phyloP scores from a whole-genome alignment of 495 filamentous ascomycete species.

The Annulohypoxylon maeteangense region DNA sequence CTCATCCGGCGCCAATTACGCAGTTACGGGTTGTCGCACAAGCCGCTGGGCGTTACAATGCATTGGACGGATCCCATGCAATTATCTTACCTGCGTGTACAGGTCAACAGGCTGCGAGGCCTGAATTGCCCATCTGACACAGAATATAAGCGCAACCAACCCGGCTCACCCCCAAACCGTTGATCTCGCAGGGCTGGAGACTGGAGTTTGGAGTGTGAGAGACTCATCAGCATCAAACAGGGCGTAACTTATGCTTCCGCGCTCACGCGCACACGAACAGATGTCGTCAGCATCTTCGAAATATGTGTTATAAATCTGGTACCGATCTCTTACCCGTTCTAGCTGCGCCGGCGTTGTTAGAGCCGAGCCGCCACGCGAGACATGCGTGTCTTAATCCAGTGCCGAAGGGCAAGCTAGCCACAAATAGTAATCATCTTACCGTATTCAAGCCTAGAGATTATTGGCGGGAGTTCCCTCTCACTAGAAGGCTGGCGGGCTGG shows the following conservation, averaged over 20 bases:
- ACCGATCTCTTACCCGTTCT: constrained; percentile 25
- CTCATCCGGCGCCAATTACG: constrained; percentile 28
- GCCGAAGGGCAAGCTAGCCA: constrained; percentile 29
- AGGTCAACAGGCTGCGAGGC: constrained; percentile 31
- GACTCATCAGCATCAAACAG: neutral
- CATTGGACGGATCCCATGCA: constrained; percentile 36
- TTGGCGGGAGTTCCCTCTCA: constrained; percentile 1
- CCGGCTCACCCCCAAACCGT: constrained; percentile 5
- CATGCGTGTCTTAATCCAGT: constrained; percentile 39
- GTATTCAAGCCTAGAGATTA: neutral
- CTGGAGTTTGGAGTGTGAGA: neutral
- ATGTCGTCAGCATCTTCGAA: constrained; percentile 27
- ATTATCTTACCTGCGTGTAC: constrained; percentile 20
- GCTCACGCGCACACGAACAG: neutral
- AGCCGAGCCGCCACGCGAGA: constrained; percentile 42
- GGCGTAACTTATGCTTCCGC: constrained; percentile 12
- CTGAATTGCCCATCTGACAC: constrained; percentile 25
- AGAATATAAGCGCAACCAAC: constrained; percentile 20
- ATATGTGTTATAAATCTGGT: constrained; percentile 9
- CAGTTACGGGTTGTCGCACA: constrained; percentile 25
- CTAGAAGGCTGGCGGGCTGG: neutral
- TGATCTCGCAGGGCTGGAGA: neutral
- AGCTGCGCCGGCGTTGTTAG: constrained; percentile 27
- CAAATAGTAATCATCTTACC: constrained; percentile 21
- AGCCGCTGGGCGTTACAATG: constrained; percentile 38